Base-by-base conservation (phyloP, 306 rosid species). In the Lagenaria siceraria region DNA sequence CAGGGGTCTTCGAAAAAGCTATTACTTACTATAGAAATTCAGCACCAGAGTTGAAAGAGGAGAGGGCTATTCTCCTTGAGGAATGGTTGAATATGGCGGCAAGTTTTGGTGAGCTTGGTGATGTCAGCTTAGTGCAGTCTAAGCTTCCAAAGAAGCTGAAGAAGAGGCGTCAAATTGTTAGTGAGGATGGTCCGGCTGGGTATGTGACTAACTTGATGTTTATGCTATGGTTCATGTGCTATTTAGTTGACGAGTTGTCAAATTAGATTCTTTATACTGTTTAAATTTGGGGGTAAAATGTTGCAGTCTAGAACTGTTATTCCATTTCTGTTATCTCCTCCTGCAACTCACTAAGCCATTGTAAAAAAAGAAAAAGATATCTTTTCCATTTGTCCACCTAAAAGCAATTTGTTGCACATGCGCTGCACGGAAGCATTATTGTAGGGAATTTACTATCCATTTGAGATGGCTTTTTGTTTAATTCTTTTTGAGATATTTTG, bases 141-240 rank as follows among this genome's bases (percentile, higher is more conserved):
- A 95, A 92, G 87, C 84, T 90, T 66, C 99, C 99, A 21, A 95
- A 92, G 88, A 95, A 89, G 81, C 93, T 95, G 64, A 95, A 95
- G 84, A 92, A 89, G 93, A 90, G 92, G 85, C 88, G 91, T 78
- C 89, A 85, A 9, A 86, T 92, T 46, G 65, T 48, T 19, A 80
- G 85, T 1, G 99, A 92, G 79, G 98, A 92, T 33, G 99, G 98
- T 65, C 89, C 93, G 18, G 60, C 97, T 22, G 92, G 93, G 98
- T 95, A 88, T 51, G 96, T 80, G 27, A 21, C 22, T 70, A 43
- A 68, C 35, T 21, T 13, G 25, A 70, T 70, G 22, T 43, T 70
- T 24, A 42, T 56, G 48, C 13, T 53, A 14, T n/a, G 35, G 29
- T 6, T 42, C 52, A 22, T n/a, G 42, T 69, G 55, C 12, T 69